Base-by-base conservation (phyloP, 108 stramenopile genomes). In the Fistulifera pelliculosa region DNA sequence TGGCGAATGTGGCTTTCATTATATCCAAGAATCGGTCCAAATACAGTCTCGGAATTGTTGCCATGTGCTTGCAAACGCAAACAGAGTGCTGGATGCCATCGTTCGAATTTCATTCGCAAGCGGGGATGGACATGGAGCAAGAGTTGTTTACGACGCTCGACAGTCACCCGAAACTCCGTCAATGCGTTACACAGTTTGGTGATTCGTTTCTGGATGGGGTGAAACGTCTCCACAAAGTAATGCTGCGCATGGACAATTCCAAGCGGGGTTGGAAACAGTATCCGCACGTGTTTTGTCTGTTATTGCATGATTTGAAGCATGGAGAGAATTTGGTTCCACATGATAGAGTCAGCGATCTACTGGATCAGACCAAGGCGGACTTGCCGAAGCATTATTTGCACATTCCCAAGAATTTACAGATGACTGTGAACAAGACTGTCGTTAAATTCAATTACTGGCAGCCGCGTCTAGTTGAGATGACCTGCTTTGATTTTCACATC, bases 361-460 rank as follows among this genome's bases (percentile, higher is more conserved):
- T 51, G 21, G 50, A 66, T 5, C 66, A 75, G 18, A 21, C 78
- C 1, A 42, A 43, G 39, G 49, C 49, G 41, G 56, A 54, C 6
- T 47, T 83, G 12, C 76, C 82, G 2, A 39, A 50, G 8, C 57
- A 58, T 12, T 83, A 83, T 41, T 43, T 83, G 25, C 78, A 83
- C 58, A 43, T 83, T 14, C 70, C 76, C 35, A 26, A 28, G 21
- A 39, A 48, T 24, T 51, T 83, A 38, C 61, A 74, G 38, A 50
- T 83, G n/a, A 25, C 25, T n/a, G 63, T 80, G 22, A 49, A 45
- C 14, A 45, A 4, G 6, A 5, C 21, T 11, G 11, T 19, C 21
- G 44, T 45, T 6, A 21, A 45, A 45, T 45, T 45, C 21, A 45
- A 45, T 21, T 45, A 45, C 11, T 83, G 82, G 82, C 71, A 74